These are phyloP conservation scores for Podila epigama DNA, from an alignment of 192 early-diverging fungal species.

Conservation along the genomic window DNA sequence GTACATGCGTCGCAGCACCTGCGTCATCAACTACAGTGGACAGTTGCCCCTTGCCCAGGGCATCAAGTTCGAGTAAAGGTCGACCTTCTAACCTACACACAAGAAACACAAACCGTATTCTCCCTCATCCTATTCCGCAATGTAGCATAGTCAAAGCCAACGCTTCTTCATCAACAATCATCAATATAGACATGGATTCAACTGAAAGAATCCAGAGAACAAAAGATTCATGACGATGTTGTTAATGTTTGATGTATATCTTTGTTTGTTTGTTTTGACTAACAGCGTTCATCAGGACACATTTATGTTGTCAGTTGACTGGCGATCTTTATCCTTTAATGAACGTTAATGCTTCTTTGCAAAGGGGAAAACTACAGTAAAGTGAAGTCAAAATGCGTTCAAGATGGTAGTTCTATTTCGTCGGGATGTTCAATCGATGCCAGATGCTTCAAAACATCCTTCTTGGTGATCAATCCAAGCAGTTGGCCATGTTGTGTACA, in stretches of 20 bases:
- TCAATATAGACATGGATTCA: too few species aligned
- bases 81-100: not conserved
- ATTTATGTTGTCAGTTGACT: too few species aligned
- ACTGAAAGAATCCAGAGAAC: too few species aligned
- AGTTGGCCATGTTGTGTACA: constrained; percentile 65
- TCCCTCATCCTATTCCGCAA: not conserved
- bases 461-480: constrained; percentile 75
- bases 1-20: constrained; percentile 53
- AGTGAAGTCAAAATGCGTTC: not conserved
- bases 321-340: too few species aligned
- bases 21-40: constrained; percentile 89
- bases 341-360: too few species aligned
- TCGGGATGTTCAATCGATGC: constrained; percentile 43
- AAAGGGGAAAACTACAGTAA: too few species aligned
- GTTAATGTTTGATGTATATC: too few species aligned
- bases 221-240: too few species aligned
- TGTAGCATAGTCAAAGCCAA: constrained; percentile 1
- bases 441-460: constrained; percentile 68
- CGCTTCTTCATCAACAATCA: too few species aligned
- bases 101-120: not conserved
- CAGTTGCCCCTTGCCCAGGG: constrained; percentile 92
- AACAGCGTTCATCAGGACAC: too few species aligned
- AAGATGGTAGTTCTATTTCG: constrained; percentile 24
- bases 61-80: constrained; percentile 87
- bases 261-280: too few species aligned